Evolutionary conservation across 2,329 filamentous ascomycete genomes (phyloP), one percentile per base, ranked within the genome.

Genomic region (Ophiocordyceps robertsii): DNA sequence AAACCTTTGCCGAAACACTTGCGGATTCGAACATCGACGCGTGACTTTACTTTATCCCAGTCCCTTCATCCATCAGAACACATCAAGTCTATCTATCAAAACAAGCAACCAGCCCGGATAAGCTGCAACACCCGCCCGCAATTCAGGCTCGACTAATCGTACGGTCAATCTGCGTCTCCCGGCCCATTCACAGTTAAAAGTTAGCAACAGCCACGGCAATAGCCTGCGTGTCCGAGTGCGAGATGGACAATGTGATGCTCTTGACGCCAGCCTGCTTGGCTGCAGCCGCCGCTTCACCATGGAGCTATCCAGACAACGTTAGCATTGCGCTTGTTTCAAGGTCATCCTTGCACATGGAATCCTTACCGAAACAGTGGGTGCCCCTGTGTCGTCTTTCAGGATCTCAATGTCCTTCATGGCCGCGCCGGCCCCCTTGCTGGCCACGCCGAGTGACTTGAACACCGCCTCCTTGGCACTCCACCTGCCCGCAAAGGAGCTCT

Each of bases 401-500:
- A 98, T 90, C 68, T 98, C 93, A 67, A 98, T 98, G 36, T 96
- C 89, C 70, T 82, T 92, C 65, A 98, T 64, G 14, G 87, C 73
- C 46, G 92, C 90, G 50, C 93, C 92, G 10, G 84, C 89, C 47
- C 92, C 92, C 65, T 84, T 81, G 64, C 89, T 83, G 53, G 75
- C 68, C 12, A 96, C 89, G 51, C 89, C 88, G 13, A 98, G 72
- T 32, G 86, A 88, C 77, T 98, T 98, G 75, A 98, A 98, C 1
- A 98, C 89, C 27, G 92, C 92, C 67, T 98, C 92, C 70, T 98
- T 98, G 31, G 92, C 92, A 55, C 83, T 90, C 92, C 92, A 98
- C 52, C 88, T 80, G 40, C 92, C 92, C 6, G 90, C 87, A 64
- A 95, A 98, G 41, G 87, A 93, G 51, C 89, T 85, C 58, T 87